phyloP scores from a whole-genome alignment of 768 basidiomycete species.

The Amanita fuliginea region DNA sequence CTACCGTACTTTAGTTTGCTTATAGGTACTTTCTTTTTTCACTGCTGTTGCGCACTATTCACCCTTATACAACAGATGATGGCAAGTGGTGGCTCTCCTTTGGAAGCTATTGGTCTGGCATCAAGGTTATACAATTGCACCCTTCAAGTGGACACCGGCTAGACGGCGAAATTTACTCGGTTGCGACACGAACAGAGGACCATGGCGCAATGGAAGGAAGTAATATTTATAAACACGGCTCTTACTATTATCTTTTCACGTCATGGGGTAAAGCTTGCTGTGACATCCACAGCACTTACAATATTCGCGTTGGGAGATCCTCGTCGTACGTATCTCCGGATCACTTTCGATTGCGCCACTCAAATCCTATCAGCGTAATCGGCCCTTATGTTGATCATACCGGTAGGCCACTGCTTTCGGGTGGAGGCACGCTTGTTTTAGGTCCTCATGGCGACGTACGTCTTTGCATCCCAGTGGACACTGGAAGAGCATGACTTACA shows the following conservation, averaged over 20 bases:
- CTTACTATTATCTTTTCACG: conserved; percentile 43
- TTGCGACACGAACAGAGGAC: conserved; percentile 24
- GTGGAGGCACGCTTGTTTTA: conserved; percentile 44
- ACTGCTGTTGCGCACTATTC: too few species aligned
- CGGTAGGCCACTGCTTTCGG: conserved; percentile 31
- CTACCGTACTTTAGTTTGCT: not conserved
- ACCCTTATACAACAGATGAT: too few species aligned
- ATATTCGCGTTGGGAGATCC: conserved; percentile 45
- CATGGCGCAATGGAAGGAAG: conserved; percentile 40
- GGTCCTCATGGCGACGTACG: conserved; percentile 30
- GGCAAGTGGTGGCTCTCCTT: too few species aligned
- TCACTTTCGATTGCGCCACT: not conserved
- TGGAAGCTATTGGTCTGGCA: conserved; percentile 18
- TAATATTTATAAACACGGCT: conserved; percentile 29
- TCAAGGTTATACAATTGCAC: conserved; percentile 29
- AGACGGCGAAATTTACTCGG: conserved; percentile 25
- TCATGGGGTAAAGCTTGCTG: conserved; percentile 44
- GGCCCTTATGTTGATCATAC: conserved; percentile 31
- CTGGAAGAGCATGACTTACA: not conserved
- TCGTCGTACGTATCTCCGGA: conserved; percentile 19
- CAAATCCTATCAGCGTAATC: conserved; percentile 17
- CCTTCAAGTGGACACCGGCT: conserved; percentile 31
- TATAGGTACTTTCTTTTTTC: not conserved
- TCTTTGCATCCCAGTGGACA: not conserved
- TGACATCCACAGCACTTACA: conserved; percentile 43